Base-by-base conservation (phyloP, 371 early-diverging fungal genomes). In the Apophysomyces trapeziformis region DNA sequence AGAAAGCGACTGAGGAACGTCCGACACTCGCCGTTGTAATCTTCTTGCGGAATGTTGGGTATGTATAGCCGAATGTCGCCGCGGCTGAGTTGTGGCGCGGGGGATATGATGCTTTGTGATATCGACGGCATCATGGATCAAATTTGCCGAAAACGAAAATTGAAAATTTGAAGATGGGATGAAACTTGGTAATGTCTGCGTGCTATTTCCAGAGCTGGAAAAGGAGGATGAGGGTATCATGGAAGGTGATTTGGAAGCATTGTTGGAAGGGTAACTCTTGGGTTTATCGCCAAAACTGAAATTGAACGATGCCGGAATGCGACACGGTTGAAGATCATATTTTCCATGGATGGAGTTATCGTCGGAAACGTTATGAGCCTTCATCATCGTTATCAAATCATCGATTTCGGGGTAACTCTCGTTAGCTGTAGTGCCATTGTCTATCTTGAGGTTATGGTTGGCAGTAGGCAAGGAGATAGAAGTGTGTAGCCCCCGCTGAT, bases 401-500 rank as follows among this genome's bases (percentile, higher is more conserved):
- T 66, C 67, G 21, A 61, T 54, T 16, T 66, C 47, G 38, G 61
- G 59, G n/a, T 14, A 58, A 16, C 37, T 47, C 47, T 16, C 38
- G 54, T 63, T 63, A 46, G 37, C 21, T n/a, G 56, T 26, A 37
- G 36, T 46, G 39, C 18, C 36, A 38, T 46, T 54, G 47, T 56
- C 50, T 65, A 32, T n/a, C 60, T 65, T n/a, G 13, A 7, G 4
- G 8, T 39, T 12, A 38, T 43, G 41, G 44, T 44, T 38, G 45
- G 47, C 47, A 39, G 62, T 36, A 14, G 58, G 46, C 58, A 63
- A 56, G 12, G 63, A 38, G 7, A 62, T 18, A 39, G 45, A 43
- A 36, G 61, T 58, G n/a, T 67, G 58, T 44, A 67, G n/a, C 7
- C 43, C 68, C 37, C 57, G 63, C 61, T 56, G 62, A 46, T 50